Evolutionary conservation across 2,329 filamentous ascomycete genomes (phyloP).

Genomic region (Epichloe amarillans): DNA sequence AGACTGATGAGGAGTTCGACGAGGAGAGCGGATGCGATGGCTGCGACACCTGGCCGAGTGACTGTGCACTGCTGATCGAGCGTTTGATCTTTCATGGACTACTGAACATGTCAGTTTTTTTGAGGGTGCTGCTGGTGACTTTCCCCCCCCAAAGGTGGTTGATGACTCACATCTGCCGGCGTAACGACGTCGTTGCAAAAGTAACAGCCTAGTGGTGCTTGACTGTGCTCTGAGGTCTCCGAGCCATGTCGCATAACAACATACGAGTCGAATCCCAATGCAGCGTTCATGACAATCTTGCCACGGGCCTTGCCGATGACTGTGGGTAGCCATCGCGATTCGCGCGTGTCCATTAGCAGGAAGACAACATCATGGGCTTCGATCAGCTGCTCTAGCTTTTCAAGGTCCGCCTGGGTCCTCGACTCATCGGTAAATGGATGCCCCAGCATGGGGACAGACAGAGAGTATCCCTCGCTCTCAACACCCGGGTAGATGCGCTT

Average conservation of each 20-base stretch:
- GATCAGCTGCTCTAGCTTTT: slow-evolving; percentile 60
- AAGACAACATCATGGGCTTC: slow-evolving; percentile 85
- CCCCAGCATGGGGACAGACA: slow-evolving; percentile 91
- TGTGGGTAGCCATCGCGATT: slow-evolving; percentile 89
- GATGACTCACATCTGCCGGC: slow-evolving; percentile 68
- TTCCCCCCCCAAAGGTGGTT: neutral
- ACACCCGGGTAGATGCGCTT: slow-evolving; percentile 84
- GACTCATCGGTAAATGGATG: slow-evolving; percentile 68
- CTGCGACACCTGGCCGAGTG: slow-evolving; percentile 81
- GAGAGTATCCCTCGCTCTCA: slow-evolving; percentile 62
- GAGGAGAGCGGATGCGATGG: slow-evolving; percentile 79
- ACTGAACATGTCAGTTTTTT: slow-evolving; percentile 1
- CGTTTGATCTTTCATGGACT: slow-evolving; percentile 90
- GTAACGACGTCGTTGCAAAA: slow-evolving; percentile 98
- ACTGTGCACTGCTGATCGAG: slow-evolving; percentile 98
- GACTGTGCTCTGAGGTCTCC: slow-evolving; percentile 38
- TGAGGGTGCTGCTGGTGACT: neutral
- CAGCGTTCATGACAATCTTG: slow-evolving; percentile 95
- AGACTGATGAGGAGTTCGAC: slow-evolving; percentile 83
- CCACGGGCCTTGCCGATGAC: slow-evolving; percentile 87
- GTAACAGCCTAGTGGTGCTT: slow-evolving; percentile 75
- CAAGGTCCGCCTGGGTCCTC: slow-evolving; percentile 60
- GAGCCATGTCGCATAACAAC: slow-evolving; percentile 94
- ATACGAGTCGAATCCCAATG: slow-evolving; percentile 90
- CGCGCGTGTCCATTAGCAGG: slow-evolving; percentile 90